Evolutionary conservation across 257 asterid species (phyloP).

Genomic region (Lavandula angustifolia): DNA sequence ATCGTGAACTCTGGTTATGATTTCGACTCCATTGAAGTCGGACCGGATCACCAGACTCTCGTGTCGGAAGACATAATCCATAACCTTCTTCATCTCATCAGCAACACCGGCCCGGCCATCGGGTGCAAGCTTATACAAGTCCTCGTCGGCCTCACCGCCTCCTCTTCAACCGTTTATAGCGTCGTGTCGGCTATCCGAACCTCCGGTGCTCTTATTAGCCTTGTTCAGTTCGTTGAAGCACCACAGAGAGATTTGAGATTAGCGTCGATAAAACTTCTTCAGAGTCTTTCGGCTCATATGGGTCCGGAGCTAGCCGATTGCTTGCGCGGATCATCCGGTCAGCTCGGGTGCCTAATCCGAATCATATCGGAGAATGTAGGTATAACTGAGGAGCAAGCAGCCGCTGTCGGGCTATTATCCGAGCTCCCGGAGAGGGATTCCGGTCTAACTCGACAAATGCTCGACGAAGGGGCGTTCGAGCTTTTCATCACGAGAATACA

Average conservation of each 20-base stretch:
- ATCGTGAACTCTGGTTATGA: slow-evolving; percentile 78
- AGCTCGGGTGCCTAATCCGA: slow-evolving; percentile 64
- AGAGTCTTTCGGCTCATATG: slow-evolving; percentile 81
- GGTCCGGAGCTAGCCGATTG: slow-evolving; percentile 77
- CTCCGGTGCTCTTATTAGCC: slow-evolving; percentile 81
- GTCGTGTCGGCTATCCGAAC: slow-evolving; percentile 81
- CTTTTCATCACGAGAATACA: slow-evolving; percentile 52
- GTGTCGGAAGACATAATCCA: slow-evolving; percentile 83
- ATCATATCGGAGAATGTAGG: slow-evolving; percentile 65
- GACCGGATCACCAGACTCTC: slow-evolving; percentile 72
- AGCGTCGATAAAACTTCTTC: slow-evolving; percentile 80
- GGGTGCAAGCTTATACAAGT: slow-evolving; percentile 93
- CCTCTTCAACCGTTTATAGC: slow-evolving; percentile 56
- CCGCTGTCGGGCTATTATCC: slow-evolving; percentile 77
- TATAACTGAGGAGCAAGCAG: slow-evolving; percentile 89
- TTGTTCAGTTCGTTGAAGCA: slow-evolving; percentile 93
- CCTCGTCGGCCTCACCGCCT: slow-evolving; percentile 81
- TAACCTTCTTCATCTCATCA: slow-evolving; percentile 76
- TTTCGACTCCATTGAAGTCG: slow-evolving; percentile 69
- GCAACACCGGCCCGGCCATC: slow-evolving; percentile 93
- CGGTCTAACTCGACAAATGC: slow-evolving; percentile 74
- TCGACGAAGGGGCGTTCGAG: slow-evolving; percentile 74
- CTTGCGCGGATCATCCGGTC: slow-evolving; percentile 73
- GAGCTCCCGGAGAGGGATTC: slow-evolving; percentile 85
- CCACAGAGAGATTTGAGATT: slow-evolving; percentile 78